These are phyloP conservation scores for Paramecium octaurelia DNA, from an alignment of 73 alveolate species.

Conservation along the genomic window DNA sequence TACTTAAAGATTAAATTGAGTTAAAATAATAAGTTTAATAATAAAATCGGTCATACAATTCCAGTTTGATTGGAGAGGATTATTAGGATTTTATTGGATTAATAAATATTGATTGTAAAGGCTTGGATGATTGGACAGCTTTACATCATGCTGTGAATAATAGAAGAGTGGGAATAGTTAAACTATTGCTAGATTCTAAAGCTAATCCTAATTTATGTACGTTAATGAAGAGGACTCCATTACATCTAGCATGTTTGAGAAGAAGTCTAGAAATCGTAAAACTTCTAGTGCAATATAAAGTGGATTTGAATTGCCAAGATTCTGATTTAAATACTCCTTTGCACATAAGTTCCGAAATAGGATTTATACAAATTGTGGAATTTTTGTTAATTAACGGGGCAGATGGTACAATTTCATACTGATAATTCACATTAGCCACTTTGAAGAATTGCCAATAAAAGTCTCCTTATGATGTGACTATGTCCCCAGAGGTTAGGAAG, in stretches of 20 bases:
- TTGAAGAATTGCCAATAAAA: constrained; percentile 20
- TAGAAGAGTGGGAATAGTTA: constrained; percentile 4
- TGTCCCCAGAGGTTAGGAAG: constrained; percentile 26
- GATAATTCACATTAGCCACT: background rate
- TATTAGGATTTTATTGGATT: background rate
- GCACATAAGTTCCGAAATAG: constrained; percentile 60
- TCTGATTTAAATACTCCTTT: constrained; percentile 53
- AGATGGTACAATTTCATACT: background rate
- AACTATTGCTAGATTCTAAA: constrained; percentile 14
- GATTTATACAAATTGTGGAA: constrained; percentile 24
- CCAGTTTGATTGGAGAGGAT: background rate
- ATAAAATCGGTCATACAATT: background rate
- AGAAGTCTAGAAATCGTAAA: background rate
- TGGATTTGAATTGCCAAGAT: constrained; percentile 31
- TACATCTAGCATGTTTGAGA: constrained; percentile 38
- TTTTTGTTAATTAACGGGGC: constrained; percentile 36
- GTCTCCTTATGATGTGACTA: constrained; percentile 33
- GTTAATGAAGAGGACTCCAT: constrained; percentile 29
- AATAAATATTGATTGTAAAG: constrained; percentile 57
- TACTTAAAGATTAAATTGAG: background rate
- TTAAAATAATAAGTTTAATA: background rate
- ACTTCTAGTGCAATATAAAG: background rate
- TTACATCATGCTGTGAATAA: constrained; percentile 67
- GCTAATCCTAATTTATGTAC: constrained; percentile 48
- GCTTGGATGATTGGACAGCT: constrained; percentile 80